Conservation (phyloP, 2,329 filamentous ascomycete species). For the Pseudogymnoascus sp. region DNA sequence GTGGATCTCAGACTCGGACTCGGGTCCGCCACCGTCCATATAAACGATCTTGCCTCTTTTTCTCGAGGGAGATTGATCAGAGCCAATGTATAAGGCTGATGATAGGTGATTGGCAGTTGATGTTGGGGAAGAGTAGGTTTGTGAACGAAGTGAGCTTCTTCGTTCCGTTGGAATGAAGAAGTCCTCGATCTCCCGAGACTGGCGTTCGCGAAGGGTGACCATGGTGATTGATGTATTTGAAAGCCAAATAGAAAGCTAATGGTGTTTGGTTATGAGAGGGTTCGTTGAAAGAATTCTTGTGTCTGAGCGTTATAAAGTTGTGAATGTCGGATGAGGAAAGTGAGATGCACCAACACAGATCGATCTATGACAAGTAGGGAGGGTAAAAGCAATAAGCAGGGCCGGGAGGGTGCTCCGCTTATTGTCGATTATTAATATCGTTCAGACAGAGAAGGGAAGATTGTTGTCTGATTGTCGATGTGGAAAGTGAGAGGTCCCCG, state of each 20-base stretch:
- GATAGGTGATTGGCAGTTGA: not conserved
- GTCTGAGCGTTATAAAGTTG: not conserved
- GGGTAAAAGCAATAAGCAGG: not conserved
- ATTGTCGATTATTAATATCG: not conserved
- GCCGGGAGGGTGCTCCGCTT: not conserved
- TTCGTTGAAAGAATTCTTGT: not conserved
- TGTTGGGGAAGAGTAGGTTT: not conserved
- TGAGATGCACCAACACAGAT: not conserved
- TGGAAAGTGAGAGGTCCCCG: not conserved
- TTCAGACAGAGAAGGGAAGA: not conserved
- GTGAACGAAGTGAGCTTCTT: not conserved
- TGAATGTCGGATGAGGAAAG: not conserved
- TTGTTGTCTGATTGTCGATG: not conserved
- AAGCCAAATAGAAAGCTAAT: not conserved
- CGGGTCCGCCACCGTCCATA: not conserved
- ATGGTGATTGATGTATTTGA: not conserved
- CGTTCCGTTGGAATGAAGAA: slow-evolving; percentile 1
- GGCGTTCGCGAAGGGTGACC: not conserved
- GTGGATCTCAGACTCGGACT: not conserved
- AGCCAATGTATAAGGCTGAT: not conserved
- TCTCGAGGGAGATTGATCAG: not conserved
- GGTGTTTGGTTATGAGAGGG: not conserved
- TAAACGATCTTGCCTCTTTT: not conserved
- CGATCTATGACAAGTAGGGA: not conserved
- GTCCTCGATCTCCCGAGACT: not conserved